Conservation (phyloP, 176 grass and related monocot species). For the Raddia distichophylla region DNA sequence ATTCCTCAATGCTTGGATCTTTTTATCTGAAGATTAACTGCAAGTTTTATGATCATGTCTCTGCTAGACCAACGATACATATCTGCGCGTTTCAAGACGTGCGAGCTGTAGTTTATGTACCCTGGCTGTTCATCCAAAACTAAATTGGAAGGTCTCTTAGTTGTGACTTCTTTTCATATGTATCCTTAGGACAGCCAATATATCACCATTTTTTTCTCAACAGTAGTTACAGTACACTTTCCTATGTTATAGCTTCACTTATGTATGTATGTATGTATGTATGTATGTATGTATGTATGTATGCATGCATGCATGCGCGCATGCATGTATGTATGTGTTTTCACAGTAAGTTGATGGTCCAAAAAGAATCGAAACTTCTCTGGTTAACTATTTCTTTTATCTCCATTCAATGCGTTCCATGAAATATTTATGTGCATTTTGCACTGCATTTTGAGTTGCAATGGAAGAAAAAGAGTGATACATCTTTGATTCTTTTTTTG, state of each 20-base stretch:
- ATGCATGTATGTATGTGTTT: neutral
- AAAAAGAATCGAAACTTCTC: neutral
- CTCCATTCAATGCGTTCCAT: neutral
- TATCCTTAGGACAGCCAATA: neutral
- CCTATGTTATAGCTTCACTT: neutral
- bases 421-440: neutral
- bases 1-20: slow-evolving; percentile 1
- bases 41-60: slow-evolving; percentile 5
- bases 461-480: neutral
- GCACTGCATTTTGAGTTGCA: neutral
- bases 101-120: slow-evolving; percentile 13
- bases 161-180: neutral
- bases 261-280: slow-evolving; percentile 14
- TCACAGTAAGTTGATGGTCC: neutral
- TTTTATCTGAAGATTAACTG: neutral
- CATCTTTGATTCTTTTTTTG: neutral
- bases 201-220: neutral
- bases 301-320: slow-evolving; percentile 2
- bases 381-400: neutral
- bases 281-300: slow-evolving; percentile 8
- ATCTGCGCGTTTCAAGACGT: neutral
- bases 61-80: neutral
- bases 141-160: neutral
- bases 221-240: neutral
- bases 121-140: neutral